Conservation (phyloP, 2,329 filamentous ascomycete species). For the Fusarium buxicola region DNA sequence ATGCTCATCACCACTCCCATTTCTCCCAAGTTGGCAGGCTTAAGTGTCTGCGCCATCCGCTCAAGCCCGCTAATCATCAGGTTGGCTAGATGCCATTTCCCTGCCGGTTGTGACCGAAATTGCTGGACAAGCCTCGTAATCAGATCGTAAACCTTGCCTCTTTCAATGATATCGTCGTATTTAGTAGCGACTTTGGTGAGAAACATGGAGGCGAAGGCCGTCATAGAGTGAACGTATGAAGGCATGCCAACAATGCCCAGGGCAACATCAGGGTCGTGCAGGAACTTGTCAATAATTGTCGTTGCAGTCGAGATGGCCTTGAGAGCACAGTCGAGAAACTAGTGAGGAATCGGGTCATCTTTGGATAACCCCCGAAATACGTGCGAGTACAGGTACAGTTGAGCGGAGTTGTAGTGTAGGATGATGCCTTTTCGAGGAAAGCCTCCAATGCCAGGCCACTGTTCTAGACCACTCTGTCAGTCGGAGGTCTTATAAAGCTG, state of each 20-base stretch:
- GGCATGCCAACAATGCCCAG: slow-evolving; percentile 56
- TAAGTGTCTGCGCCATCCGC: slow-evolving; percentile 28
- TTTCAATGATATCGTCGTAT: slow-evolving; percentile 54
- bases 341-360: slow-evolving; percentile 41
- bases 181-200: slow-evolving; percentile 58
- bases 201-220: slow-evolving; percentile 62
- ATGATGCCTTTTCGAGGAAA: slow-evolving; percentile 53
- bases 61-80: slow-evolving; percentile 59
- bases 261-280: slow-evolving; percentile 54
- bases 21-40: slow-evolving; percentile 2
- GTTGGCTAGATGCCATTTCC: slow-evolving; percentile 58
- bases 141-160: slow-evolving; percentile 51
- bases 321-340: slow-evolving; percentile 46
- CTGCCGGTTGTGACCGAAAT: slow-evolving; percentile 54
- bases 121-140: slow-evolving; percentile 52
- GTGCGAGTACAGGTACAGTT: slow-evolving; percentile 54
- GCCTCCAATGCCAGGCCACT: slow-evolving; percentile 49
- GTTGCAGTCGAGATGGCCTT: slow-evolving; percentile 51
- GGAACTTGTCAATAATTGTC: slow-evolving; percentile 55
- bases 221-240: slow-evolving; percentile 64
- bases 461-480: slow-evolving; percentile 42
- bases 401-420: slow-evolving; percentile 54
- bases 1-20: not conserved
- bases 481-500: fast-evolving
- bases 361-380: slow-evolving; percentile 52